A percentile compares a stretch with the other conserved stretches of the same genome.
Evolutionary conservation across 2,329 filamentous ascomycete species (phyloP).

Genomic region (Clonostachys byssicola): DNA sequence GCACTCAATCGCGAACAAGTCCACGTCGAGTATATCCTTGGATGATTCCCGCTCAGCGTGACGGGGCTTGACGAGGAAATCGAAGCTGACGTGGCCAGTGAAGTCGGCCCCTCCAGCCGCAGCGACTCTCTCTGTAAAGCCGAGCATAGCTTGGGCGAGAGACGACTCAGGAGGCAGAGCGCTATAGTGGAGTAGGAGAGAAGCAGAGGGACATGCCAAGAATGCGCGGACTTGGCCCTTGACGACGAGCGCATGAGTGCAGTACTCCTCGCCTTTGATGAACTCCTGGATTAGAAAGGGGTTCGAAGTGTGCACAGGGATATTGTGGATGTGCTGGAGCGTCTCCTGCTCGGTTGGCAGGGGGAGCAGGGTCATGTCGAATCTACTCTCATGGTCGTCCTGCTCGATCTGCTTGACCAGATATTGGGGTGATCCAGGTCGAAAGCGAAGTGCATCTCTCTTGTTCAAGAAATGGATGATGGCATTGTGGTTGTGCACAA

Average conservation of each 20-base stretch:
- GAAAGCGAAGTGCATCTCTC: conserved; percentile 9
- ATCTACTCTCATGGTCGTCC: conserved; percentile 36
- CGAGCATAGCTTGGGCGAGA: conserved; percentile 55
- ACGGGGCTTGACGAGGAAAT: conserved; percentile 52
- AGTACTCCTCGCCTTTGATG: conserved; percentile 59
- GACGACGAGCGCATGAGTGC: conserved; percentile 68
- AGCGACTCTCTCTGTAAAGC: conserved; percentile 59
- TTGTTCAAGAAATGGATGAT: conserved; percentile 46
- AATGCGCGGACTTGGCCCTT: conserved; percentile 61
- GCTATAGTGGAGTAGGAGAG: conserved; percentile 63
- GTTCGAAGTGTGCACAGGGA: conserved; percentile 40
- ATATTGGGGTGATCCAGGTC: conserved; percentile 36
- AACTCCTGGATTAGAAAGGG: conserved; percentile 64
- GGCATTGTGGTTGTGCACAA: conserved; percentile 47
- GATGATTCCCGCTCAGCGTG: conserved; percentile 6
- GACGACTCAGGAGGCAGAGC: conserved; percentile 49
- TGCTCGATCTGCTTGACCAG: conserved; percentile 64
- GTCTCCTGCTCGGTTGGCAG: conserved; percentile 42
- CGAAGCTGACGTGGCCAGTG: conserved; percentile 70
- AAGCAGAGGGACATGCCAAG: conserved; percentile 59
- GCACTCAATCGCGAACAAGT: conserved; percentile 61
- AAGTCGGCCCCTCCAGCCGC: conserved; percentile 39
- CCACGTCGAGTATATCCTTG: conserved; percentile 23
- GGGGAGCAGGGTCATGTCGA: too few species aligned
- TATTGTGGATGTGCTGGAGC: conserved; percentile 41